Conservation (phyloP, 495 filamentous ascomycete genomes). For the Glarea lozoyensis region DNA sequence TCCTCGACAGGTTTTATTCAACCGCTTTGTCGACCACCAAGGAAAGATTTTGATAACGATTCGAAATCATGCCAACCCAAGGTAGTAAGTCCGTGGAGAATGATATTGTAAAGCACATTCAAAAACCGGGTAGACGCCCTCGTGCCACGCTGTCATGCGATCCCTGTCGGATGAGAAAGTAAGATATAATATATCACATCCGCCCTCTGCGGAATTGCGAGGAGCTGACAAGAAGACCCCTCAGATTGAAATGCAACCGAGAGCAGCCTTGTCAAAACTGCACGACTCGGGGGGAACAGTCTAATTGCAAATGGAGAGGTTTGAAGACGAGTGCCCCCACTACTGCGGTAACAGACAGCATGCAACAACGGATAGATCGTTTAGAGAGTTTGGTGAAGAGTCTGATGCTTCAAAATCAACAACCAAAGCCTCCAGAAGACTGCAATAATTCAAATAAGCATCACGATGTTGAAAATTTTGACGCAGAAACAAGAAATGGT, state of each 20-base stretch:
- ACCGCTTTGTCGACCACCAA: too few relatives aligned
- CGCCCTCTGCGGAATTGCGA: background rate
- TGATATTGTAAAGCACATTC: too few relatives aligned
- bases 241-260: slow-evolving; percentile 35
- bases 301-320: background rate
- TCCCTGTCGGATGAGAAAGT: background rate
- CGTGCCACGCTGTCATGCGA: background rate
- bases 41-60: too few relatives aligned
- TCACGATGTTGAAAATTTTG: slow-evolving; percentile 18
- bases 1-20: too few relatives aligned
- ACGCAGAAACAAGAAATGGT: background rate
- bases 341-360: slow-evolving; percentile 9
- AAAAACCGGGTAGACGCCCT: background rate
- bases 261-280: slow-evolving; percentile 31
- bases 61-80: too few relatives aligned
- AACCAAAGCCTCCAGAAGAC: slow-evolving; percentile 2
- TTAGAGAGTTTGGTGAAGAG: slow-evolving; percentile 28
- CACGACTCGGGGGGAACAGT: slow-evolving; percentile 20
- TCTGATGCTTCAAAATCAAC: slow-evolving; percentile 21
- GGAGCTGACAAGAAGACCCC: too few relatives aligned
- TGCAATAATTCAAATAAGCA: background rate
- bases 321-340: background rate
- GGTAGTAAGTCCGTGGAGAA: too few relatives aligned
- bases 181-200: background rate
- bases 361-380: slow-evolving; percentile 26